Evolutionary conservation across 2,329 filamentous ascomycete species (phyloP), one percentile per base, ranked within the genome.

Genomic region (Hypoxylon sp.): DNA sequence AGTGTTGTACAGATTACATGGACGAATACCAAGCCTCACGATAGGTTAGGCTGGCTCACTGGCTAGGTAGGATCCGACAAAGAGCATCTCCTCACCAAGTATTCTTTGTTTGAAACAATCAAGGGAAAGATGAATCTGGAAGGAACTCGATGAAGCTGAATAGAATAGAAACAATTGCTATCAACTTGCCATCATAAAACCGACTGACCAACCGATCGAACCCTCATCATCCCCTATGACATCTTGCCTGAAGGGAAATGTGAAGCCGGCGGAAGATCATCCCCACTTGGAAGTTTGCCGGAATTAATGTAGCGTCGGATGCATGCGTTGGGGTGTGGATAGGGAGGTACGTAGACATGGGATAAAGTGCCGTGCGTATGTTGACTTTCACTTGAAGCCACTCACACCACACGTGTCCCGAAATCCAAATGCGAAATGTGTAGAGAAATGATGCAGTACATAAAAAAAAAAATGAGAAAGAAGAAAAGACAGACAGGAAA

Each of bases 271-370:
- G 31, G 41, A 37, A 17, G 44, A 37, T 34, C 29, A 37, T 27
- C 46, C 47, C 55, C 55, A 52, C 55, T 53, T 50, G 42, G 51
- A 29, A 36, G 52, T 42, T 51, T 55, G 52, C 41, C 55, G 52
- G 51, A 52, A 52, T 55, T 59, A 46, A 57, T 30, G 38, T 55
- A 51, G 50, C 41, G 36, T 58, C 40, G 48, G 44, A 26, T 47
- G 52, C 35, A 42, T 46, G 41, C 43, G 40, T 49, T 55, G 38
- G 44, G 42, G 32, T 36, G 34, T 26, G 36, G 37, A 41, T 41
- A 29, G 30, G 19, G 20, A 44, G 17, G 32, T 30, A 37, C 12
- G 35, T 48, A 41, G 27, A 40, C 26, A 27, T 30, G n/a, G n/a
- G n/a, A n/a, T n/a, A n/a, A n/a, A n/a, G n/a, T n/a, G n/a, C n/a